Evolutionary conservation across 2,329 filamentous ascomycete species (phyloP).

Genomic region (Penicillium sp.): DNA sequence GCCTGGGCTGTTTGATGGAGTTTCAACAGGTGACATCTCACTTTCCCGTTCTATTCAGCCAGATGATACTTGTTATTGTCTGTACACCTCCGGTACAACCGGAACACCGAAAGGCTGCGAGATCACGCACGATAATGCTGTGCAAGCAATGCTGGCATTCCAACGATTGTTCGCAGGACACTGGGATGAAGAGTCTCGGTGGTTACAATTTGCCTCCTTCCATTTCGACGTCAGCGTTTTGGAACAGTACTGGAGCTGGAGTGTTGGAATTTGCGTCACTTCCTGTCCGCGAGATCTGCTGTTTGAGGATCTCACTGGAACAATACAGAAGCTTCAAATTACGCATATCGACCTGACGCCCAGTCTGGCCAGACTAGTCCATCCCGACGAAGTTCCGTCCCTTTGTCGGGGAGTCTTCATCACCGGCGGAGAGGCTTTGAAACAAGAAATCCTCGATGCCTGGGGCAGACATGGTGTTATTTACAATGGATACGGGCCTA

Average conservation of each 20-base stretch:
- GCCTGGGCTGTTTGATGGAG: slow-evolving; percentile 29
- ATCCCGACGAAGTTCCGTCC: slow-evolving; percentile 75
- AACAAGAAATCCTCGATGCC: slow-evolving; percentile 80
- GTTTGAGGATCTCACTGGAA: slow-evolving; percentile 73
- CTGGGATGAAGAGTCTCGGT: slow-evolving; percentile 71
- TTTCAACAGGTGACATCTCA: slow-evolving; percentile 34
- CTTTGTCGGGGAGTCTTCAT: slow-evolving; percentile 85
- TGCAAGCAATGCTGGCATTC: slow-evolving; percentile 87
- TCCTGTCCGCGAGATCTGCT: slow-evolving; percentile 80
- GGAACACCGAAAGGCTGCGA: slow-evolving; percentile 85
- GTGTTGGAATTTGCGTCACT: slow-evolving; percentile 79
- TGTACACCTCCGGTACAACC: slow-evolving; percentile 86
- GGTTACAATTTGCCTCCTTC: slow-evolving; percentile 90
- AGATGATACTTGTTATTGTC: slow-evolving; percentile 69
- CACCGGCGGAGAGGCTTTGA: slow-evolving; percentile 83
- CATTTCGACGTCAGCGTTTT: slow-evolving; percentile 93
- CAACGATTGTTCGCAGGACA: slow-evolving; percentile 71
- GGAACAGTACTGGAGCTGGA: slow-evolving; percentile 96
- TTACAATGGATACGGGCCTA: slow-evolving; percentile 90
- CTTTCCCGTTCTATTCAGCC: slow-evolving; percentile 39
- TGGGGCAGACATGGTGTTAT: slow-evolving; percentile 81
- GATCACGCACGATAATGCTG: slow-evolving; percentile 81
- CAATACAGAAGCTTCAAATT: slow-evolving; percentile 69
- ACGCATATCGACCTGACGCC: slow-evolving; percentile 92
- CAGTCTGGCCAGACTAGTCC: slow-evolving; percentile 73